Conservation (phyloP, 2,329 filamentous ascomycete species). For the Curvularia verruculosa region DNA sequence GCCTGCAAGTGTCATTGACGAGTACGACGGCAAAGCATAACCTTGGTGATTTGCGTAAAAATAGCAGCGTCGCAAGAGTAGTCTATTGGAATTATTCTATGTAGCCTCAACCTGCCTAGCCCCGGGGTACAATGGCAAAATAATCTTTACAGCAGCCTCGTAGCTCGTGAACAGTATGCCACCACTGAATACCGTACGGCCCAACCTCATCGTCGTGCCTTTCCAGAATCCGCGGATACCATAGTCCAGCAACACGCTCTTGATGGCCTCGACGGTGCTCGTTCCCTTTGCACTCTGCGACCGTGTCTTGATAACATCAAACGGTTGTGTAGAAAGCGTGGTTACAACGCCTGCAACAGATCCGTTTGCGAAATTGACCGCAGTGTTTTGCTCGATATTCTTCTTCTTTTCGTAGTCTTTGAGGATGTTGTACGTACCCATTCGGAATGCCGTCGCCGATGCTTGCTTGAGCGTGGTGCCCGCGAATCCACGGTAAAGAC, state of each 20-base stretch:
- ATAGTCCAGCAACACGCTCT: constrained; percentile 61
- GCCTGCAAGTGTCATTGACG: constrained; percentile 61
- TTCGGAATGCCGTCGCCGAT: constrained; percentile 65
- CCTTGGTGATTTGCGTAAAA: background rate
- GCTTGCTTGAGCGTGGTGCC: constrained; percentile 69
- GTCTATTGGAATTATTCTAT: constrained; percentile 21
- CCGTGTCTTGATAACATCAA: constrained; percentile 69
- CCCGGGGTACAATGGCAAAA: constrained; percentile 50
- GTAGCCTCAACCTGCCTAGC: constrained; percentile 22
- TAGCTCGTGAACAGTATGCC: constrained; percentile 70
- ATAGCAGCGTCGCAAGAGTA: background rate
- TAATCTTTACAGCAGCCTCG: constrained; percentile 60
- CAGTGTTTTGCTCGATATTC: constrained; percentile 57
- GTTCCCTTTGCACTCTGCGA: constrained; percentile 65
- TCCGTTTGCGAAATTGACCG: constrained; percentile 66
- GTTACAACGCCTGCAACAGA: constrained; percentile 66
- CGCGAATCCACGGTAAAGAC: constrained; percentile 64
- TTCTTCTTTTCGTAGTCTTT: constrained; percentile 62
- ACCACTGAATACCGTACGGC: constrained; percentile 68
- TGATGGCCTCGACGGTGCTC: constrained; percentile 63
- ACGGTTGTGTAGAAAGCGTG: constrained; percentile 65
- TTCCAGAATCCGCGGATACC: constrained; percentile 69
- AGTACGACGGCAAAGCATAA: constrained; percentile 45
- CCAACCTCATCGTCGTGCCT: constrained; percentile 71
- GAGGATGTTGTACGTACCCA: constrained; percentile 68